A percentile compares a stretch with the other conserved stretches of the same genome.
Evolutionary conservation across 805 yeast species (phyloP).

Genomic region (Tetrapisispora namnaoensis): DNA sequence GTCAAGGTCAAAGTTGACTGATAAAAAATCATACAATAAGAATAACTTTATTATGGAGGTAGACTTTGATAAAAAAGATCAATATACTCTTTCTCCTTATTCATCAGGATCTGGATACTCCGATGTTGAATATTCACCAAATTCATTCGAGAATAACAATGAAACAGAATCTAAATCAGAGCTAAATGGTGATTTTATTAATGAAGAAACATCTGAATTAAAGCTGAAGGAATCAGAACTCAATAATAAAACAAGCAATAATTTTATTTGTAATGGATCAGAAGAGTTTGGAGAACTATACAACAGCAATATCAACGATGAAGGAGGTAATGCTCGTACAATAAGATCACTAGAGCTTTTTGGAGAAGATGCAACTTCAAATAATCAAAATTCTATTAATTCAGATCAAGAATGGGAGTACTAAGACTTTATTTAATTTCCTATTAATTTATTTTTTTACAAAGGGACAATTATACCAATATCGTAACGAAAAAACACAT

Average conservation of each 20-base stretch:
- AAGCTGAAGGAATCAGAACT: background rate
- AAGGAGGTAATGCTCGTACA: background rate
- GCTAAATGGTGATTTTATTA: background rate
- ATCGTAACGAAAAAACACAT: too few species aligned
- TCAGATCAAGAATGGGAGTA: slow-evolving; percentile 2
- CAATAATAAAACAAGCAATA: too few species aligned
- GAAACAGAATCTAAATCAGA: background rate
- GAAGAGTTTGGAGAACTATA: background rate
- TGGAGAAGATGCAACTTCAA: background rate
- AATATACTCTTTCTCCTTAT: background rate
- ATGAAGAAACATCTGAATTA: background rate
- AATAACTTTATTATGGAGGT: background rate
- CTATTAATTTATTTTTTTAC: too few species aligned
- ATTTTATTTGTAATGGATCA: background rate
- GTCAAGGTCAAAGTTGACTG: background rate
- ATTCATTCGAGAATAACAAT: background rate
- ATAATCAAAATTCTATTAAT: background rate
- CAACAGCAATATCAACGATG: background rate
- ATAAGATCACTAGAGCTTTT: background rate
- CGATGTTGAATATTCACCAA: background rate
- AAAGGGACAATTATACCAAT: background rate
- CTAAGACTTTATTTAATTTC: background rate
- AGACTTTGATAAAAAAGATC: background rate
- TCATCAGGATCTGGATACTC: background rate
- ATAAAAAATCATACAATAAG: background rate